Base-by-base conservation (phyloP, 179 eudicot species). In the Heliamphora pulchella region DNA sequence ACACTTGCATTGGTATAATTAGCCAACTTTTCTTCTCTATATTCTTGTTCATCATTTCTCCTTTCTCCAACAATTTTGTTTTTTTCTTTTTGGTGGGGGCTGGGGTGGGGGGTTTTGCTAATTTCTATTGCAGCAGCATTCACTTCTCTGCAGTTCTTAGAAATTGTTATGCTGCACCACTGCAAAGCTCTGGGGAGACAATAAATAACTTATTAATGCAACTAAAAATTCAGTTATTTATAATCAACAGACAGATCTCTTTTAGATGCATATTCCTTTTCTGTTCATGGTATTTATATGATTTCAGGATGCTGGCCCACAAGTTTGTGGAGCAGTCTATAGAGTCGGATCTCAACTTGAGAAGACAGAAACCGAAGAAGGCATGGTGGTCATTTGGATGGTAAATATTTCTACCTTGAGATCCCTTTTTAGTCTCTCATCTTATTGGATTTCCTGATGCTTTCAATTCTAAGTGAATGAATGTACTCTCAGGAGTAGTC, bases 341-440 rank as follows among this genome's bases (percentile, higher is more conserved):
- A 71, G 92, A 88, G 74, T 89, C 96, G 54, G 93, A 90, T 22
- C 76, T 76, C 54, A 80, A 75, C 82, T 62, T 80, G 81, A 89
- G 77, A 71, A 91, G 86, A 80, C 93, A 96, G 84, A 88, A 88
- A 78, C 79, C 90, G 71, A 94, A 90, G 82, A 92, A 88, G 83
- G 90, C 99, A 65, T 96, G 99, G 99, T 96, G 97, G 98, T 81
- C 97, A 79, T 87, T 96, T 85, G 98, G 98, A 82, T 89, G 99
- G 99, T 94, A 59, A n/a, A 3, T 20, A 47, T 53, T 73, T 62
- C 58, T 68, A 78, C 55, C 46, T 57, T 69, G 53, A 73, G 51
- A 39, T 59, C 50, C 69, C 69, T 57, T 47, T 14, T 47, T 14
- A 43, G 76, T 75, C 2, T 41, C 41, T 75, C 55, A 4, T 15